A percentile compares a stretch with the other conserved stretches of the same genome.
These are phyloP conservation scores for Exophiala aquamarina DNA, from an alignment of 2,329 filamentous ascomycete genomes.

Conservation along the genomic window DNA sequence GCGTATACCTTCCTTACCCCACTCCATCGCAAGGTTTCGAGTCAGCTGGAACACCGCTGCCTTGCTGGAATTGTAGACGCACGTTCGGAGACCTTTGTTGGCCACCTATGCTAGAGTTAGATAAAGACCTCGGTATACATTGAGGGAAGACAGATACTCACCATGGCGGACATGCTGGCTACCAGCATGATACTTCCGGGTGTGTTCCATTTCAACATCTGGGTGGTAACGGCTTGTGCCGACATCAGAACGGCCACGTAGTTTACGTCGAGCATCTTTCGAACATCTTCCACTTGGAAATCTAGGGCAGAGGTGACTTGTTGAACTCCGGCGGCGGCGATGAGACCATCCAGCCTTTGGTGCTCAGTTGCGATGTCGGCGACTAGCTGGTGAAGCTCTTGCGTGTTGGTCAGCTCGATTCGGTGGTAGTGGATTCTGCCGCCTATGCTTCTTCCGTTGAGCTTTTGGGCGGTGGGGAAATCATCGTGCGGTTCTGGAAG, in stretches of 20 bases:
- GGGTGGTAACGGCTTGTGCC: constrained; percentile 60
- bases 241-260: constrained; percentile 65
- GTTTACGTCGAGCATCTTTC: constrained; percentile 63
- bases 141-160: too few relatives aligned
- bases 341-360: constrained; percentile 74
- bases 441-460: constrained; percentile 71
- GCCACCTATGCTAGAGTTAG: constrained; percentile 60
- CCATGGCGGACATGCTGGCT: constrained; percentile 63
- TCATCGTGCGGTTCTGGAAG: not conserved
- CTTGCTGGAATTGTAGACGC: constrained; percentile 47
- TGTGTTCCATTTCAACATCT: constrained; percentile 59
- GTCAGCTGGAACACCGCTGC: constrained; percentile 47
- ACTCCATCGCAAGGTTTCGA: constrained; percentile 48
- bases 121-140: too few relatives aligned
- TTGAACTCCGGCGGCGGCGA: constrained; percentile 71
- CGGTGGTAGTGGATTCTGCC: too few relatives aligned
- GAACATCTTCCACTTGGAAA: constrained; percentile 64
- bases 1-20: constrained; percentile 46
- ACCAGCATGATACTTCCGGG: constrained; percentile 63
- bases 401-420: constrained; percentile 77
- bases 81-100: constrained; percentile 37
- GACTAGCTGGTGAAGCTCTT: constrained; percentile 66
- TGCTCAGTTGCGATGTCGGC: constrained; percentile 67
- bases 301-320: constrained; percentile 82
- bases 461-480: not conserved